Conservation (phyloP, 2,329 filamentous ascomycete genomes). For the Trichophyton benhamiae region DNA sequence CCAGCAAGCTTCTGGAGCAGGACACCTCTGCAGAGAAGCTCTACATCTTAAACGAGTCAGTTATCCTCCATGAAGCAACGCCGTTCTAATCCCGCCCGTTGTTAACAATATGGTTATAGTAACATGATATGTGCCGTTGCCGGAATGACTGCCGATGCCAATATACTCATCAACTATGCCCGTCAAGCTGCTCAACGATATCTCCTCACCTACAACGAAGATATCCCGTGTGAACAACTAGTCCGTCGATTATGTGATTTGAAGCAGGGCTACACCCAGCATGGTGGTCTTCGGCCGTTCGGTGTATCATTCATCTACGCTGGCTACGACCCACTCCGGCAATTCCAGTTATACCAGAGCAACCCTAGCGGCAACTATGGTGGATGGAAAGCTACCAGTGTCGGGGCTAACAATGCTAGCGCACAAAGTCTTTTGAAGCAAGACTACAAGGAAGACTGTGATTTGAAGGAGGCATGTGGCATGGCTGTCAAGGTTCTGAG, state of each 20-base stretch:
- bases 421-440: conserved; percentile 96
- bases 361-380: conserved; percentile 98
- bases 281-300: conserved; percentile 94
- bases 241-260: conserved; percentile 92
- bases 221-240: conserved; percentile 97
- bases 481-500: conserved; percentile 97
- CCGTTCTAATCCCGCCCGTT: not conserved
- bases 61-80: conserved; percentile 6
- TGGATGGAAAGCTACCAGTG: conserved; percentile 97
- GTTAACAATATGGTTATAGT: conserved; percentile 37
- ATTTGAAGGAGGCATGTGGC: conserved; percentile 87
- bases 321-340: conserved; percentile 85
- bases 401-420: conserved; percentile 94
- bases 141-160: conserved; percentile 97
- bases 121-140: conserved; percentile 99
- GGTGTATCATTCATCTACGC: conserved; percentile 99
- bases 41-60: conserved; percentile 96
- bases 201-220: conserved; percentile 98
- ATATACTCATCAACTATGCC: conserved; percentile 99
- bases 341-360: conserved; percentile 98
- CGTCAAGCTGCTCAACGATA: conserved; percentile 94
- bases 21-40: conserved; percentile 99
- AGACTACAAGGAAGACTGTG: conserved; percentile 98
- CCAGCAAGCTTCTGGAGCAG: conserved; percentile 96
- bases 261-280: conserved; percentile 98